Evolutionary conservation across 345 rosid species (phyloP).

Genomic region (Eucalyptus viminalis): DNA sequence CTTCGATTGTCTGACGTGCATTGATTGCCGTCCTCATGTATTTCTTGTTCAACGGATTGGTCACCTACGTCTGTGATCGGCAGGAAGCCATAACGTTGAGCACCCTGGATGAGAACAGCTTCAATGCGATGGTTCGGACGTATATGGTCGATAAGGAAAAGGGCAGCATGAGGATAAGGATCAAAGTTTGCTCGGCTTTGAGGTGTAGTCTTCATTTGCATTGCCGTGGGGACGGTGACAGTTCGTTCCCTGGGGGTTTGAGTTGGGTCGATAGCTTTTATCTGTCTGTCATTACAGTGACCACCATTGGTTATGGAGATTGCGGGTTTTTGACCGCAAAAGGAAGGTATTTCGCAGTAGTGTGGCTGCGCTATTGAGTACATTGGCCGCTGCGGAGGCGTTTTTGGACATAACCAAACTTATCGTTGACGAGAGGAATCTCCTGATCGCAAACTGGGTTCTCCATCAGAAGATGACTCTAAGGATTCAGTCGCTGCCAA

Average conservation of each 20-base stretch:
- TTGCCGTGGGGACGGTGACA: constrained; percentile 29
- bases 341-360: constrained; percentile 44
- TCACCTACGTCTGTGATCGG: constrained; percentile 46
- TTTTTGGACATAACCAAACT: constrained; percentile 42
- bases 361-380: constrained; percentile 43
- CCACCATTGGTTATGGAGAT: constrained; percentile 68
- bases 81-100: constrained; percentile 42
- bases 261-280: constrained; percentile 54
- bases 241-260: constrained; percentile 25
- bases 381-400: constrained; percentile 44
- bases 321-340: constrained; percentile 15
- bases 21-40: constrained; percentile 28
- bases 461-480: constrained; percentile 46
- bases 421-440: constrained; percentile 41
- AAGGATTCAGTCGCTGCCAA: constrained; percentile 51
- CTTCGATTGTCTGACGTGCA: constrained; percentile 40
- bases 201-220: constrained; percentile 24
- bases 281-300: constrained; percentile 47
- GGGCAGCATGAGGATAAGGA: constrained; percentile 56
- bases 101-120: constrained; percentile 26
- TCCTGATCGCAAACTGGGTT: constrained; percentile 47
- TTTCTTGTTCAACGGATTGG: constrained; percentile 25
- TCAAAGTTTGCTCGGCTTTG: constrained; percentile 41
- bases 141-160: constrained; percentile 41
- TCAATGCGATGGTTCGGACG: constrained; percentile 21